Evolutionary conservation across 345 rosid genomes (phyloP), one percentile per base, ranked within the genome.

Genomic region (Eucalyptus marginata): DNA sequence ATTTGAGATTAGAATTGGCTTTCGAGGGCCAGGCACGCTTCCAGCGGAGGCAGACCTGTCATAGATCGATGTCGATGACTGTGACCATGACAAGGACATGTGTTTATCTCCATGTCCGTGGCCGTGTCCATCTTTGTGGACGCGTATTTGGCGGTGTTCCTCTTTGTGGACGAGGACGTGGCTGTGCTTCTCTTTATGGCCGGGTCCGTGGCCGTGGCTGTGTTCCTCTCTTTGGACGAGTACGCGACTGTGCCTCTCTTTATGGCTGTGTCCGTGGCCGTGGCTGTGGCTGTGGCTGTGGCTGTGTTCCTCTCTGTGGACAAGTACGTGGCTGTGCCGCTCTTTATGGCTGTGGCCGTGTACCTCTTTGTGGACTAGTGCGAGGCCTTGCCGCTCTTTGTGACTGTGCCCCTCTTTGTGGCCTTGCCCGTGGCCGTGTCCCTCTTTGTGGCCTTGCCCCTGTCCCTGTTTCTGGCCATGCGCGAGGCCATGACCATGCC

Each of bases 181-280:
- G 44, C 80, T 17, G 25, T 68, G 80, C 10, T 40, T 33, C 80
- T 68, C 80, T 68, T 33, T 68, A 15, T 31, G 43, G 13, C 43
- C 24, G 25, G 11, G 44, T n/a, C 40, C 0, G 18, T 64, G 36
- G 11, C 43, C 40, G 13, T 68, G 44, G 0, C 68, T 0, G 68
- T 27, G 31, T 27, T 29, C 81, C 18, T 71, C 81, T 33, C 22
- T 71, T 2, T 18, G 76, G 76, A 29, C 76, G 20, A 29, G 44
- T 71, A 5, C 58, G 0, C 22, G 81, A 44, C 81, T 36, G 25
- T 33, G 81, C 20, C 10, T 36, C 25, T 71, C 44, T 71, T 71
- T 71, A 31, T 66, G 79, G 40, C 79, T 33, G 33, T 64, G 62
- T 56, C 62, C 62, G 29, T 56, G 13, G 62, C 29, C 13, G 62